Percentiles rank a stretch among this genome's conserved stretches.
These are phyloP conservation scores for Saxophila tyrrhenica DNA, from an alignment of 495 filamentous ascomycete species.

Conservation along the genomic window DNA sequence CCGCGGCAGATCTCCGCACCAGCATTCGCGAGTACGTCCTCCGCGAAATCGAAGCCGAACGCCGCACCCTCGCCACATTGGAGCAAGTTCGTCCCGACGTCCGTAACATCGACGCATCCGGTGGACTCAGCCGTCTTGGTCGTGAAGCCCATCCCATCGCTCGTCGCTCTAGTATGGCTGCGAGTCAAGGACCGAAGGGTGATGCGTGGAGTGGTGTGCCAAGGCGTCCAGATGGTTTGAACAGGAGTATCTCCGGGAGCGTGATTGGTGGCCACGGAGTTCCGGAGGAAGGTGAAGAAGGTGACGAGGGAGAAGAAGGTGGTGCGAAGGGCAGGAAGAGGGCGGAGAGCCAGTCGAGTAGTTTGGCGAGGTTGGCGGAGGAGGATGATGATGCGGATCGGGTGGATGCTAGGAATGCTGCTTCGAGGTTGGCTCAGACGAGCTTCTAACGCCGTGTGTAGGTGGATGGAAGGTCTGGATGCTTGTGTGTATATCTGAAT, in stretches of 20 bases:
- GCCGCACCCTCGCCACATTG: slow-evolving; percentile 79
- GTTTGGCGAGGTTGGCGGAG: slow-evolving; percentile 33
- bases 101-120: slow-evolving; percentile 77
- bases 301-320: slow-evolving; percentile 32
- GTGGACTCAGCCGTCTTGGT: slow-evolving; percentile 78
- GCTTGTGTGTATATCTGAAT: not conserved
- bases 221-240: slow-evolving; percentile 62
- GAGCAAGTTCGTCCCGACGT: slow-evolving; percentile 90
- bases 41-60: slow-evolving; percentile 90
- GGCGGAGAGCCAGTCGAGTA: slow-evolving; percentile 45
- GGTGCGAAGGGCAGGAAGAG: slow-evolving; percentile 44
- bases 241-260: slow-evolving; percentile 64
- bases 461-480: not conserved
- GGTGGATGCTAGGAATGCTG: slow-evolving; percentile 89
- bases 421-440: slow-evolving; percentile 82
- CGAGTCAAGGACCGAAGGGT: slow-evolving; percentile 86
- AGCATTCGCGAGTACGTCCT: slow-evolving; percentile 85
- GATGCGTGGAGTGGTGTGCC: slow-evolving; percentile 96
- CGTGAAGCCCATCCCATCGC: slow-evolving; percentile 71
- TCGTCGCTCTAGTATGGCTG: slow-evolving; percentile 63
- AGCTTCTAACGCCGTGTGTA: slow-evolving; percentile 51
- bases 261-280: slow-evolving; percentile 37
- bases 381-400: slow-evolving; percentile 91
- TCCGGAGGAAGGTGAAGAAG: slow-evolving; percentile 19
- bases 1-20: slow-evolving; percentile 63